phyloP scores from a whole-genome alignment of 2,329 filamentous ascomycete genomes.

The Aspergillus intermedius region DNA sequence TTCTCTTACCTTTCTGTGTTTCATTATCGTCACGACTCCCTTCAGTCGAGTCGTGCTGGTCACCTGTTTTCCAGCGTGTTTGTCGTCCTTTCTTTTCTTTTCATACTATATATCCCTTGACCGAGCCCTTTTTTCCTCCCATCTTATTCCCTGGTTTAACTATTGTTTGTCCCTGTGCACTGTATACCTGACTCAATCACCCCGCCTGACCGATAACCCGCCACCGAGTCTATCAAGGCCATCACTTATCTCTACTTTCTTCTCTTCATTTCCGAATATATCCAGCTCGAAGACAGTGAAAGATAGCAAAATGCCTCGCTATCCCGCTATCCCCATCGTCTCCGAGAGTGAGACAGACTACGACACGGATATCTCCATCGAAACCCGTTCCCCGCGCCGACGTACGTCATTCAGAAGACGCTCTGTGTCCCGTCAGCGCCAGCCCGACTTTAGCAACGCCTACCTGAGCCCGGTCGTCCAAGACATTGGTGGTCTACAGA shows the following conservation, averaged over 20 bases:
- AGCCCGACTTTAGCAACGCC: slow-evolving; percentile 17
- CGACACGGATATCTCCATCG: slow-evolving; percentile 30
- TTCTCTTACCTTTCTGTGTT: not conserved
- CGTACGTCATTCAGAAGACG: slow-evolving; percentile 20
- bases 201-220: too few relatives aligned
- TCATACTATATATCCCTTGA: not conserved
- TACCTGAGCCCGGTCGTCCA: slow-evolving; percentile 21
- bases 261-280: not conserved
- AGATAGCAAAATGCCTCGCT: not conserved
- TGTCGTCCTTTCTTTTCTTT: slow-evolving; percentile 4
- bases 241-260: slow-evolving; percentile 3
- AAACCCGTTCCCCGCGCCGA: slow-evolving; percentile 14
- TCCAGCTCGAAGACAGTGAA: not conserved
- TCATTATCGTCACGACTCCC: not conserved
- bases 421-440: slow-evolving; percentile 28
- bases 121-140: too few relatives aligned
- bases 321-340: slow-evolving; percentile 9
- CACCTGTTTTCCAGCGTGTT: slow-evolving; percentile 1
- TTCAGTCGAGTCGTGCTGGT: not conserved
- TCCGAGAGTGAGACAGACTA: slow-evolving; percentile 26
- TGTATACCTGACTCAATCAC: too few relatives aligned
- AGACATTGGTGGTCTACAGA: slow-evolving; percentile 19
- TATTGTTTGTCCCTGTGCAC: too few relatives aligned
- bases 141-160: too few relatives aligned
- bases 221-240: not conserved